Percentiles rank a stretch among this genome's conserved stretches.
These are phyloP conservation scores for Pyronema domesticum DNA, from an alignment of 495 filamentous ascomycete genomes.

Conservation along the genomic window DNA sequence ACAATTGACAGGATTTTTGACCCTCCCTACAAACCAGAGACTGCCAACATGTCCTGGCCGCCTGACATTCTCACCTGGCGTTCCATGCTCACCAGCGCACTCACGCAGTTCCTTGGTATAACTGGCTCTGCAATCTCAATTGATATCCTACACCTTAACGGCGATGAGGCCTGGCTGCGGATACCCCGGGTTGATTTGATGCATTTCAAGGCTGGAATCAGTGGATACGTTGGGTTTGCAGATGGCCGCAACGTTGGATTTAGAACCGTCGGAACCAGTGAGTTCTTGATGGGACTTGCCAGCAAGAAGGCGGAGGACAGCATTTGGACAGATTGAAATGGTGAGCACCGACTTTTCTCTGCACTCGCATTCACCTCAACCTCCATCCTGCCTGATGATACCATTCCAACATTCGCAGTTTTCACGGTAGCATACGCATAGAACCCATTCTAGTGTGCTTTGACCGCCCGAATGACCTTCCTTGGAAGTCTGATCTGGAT, in stretches of 20 bases:
- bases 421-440: constrained; percentile 2
- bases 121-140: constrained; percentile 58
- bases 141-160: constrained; percentile 55
- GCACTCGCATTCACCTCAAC: not conserved
- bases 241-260: constrained; percentile 16
- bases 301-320: constrained; percentile 18
- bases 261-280: constrained; percentile 11
- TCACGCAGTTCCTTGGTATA: constrained; percentile 64
- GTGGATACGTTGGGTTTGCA: constrained; percentile 14
- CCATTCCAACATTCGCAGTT: not conserved
- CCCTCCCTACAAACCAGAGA: constrained; percentile 13
- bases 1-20: constrained; percentile 16
- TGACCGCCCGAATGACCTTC: not conserved
- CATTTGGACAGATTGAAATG: constrained; percentile 18
- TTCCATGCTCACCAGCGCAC: constrained; percentile 50
- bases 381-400: not conserved
- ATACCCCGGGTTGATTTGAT: constrained; percentile 50
- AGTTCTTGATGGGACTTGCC: constrained; percentile 24
- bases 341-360: not conserved
- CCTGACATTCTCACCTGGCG: constrained; percentile 61
- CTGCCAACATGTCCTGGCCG: constrained; percentile 18
- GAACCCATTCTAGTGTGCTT: not conserved
- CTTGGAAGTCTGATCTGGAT: not conserved
- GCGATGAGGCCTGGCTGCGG: constrained; percentile 48
- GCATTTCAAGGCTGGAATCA: constrained; percentile 39